Evolutionary conservation across 768 basidiomycete genomes (phyloP).

Genomic region (Stropharia rugosoannulata): DNA sequence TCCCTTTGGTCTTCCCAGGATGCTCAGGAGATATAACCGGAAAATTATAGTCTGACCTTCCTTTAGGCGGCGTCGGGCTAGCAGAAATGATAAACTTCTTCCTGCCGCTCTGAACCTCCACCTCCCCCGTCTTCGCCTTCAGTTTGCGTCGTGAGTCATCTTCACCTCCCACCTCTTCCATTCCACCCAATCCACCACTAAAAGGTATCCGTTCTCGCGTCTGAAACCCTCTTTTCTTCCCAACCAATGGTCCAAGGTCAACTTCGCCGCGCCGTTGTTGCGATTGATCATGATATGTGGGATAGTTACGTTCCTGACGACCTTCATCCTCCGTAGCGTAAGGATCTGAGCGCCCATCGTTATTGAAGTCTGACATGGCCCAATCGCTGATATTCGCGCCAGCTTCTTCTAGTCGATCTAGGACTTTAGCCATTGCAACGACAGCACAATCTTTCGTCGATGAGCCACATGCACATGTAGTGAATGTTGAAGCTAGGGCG

Average conservation of each 20-base stretch:
- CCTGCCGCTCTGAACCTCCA: slow-evolving; percentile 6
- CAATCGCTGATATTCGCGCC: neutral
- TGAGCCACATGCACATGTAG: slow-evolving; percentile 73
- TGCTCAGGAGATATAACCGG: neutral
- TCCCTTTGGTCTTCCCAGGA: slow-evolving; percentile 13
- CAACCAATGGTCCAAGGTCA: slow-evolving; percentile 67
- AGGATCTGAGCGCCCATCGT: neutral
- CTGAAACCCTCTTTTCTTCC: slow-evolving; percentile 56
- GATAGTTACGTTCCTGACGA: neutral
- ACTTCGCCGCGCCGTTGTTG: slow-evolving; percentile 9
- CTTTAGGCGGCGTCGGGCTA: neutral
- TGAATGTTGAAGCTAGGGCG: slow-evolving; percentile 66
- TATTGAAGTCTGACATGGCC: neutral
- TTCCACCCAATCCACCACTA: slow-evolving; percentile 55
- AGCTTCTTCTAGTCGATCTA: slow-evolving; percentile 27
- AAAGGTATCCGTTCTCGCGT: slow-evolving; percentile 56
- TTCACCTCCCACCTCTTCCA: slow-evolving; percentile 21
- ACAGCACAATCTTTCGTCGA: slow-evolving; percentile 62
- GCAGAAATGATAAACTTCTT: slow-evolving; percentile 3
- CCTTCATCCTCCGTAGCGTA: neutral
- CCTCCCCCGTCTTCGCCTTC: neutral
- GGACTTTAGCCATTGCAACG: slow-evolving; percentile 63
- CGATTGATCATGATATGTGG: neutral
- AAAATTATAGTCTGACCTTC: neutral
- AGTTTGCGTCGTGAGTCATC: slow-evolving; percentile 3